Conservation (phyloP, 129 eudicot genomes). For the Centrapalus pauciflorus region DNA sequence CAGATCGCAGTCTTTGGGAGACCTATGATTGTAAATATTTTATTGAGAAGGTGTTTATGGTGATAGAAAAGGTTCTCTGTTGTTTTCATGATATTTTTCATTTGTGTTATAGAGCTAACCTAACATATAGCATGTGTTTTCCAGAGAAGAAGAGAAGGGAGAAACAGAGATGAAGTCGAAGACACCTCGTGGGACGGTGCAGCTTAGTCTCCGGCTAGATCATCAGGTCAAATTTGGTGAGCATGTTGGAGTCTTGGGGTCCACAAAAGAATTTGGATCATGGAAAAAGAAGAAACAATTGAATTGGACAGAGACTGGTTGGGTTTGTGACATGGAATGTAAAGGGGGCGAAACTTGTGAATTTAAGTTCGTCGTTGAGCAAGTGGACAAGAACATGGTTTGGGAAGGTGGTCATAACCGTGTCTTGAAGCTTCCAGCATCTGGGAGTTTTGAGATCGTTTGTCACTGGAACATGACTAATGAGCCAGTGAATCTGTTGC, state of each 20-base stretch:
- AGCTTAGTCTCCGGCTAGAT: slow-evolving; percentile 52
- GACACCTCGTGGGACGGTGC: slow-evolving; percentile 39
- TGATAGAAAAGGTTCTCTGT: neutral
- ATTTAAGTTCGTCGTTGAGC: slow-evolving; percentile 66
- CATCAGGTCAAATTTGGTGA: slow-evolving; percentile 91
- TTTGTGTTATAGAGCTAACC: neutral
- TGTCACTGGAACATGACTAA: slow-evolving; percentile 73
- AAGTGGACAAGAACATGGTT: slow-evolving; percentile 39
- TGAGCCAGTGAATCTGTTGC: slow-evolving; percentile 47
- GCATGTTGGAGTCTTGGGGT: slow-evolving; percentile 71
- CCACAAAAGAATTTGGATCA: slow-evolving; percentile 72
- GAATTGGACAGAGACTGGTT: slow-evolving; percentile 71
- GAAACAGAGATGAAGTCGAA: slow-evolving; percentile 33
- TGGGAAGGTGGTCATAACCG: slow-evolving; percentile 95
- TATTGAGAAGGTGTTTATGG: neutral
- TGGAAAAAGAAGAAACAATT: slow-evolving; percentile 64
- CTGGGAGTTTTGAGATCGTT: slow-evolving; percentile 56
- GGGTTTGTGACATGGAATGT: slow-evolving; percentile 59
- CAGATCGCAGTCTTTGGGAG: neutral
- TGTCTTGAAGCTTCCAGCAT: slow-evolving; percentile 45
- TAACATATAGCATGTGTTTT: neutral
- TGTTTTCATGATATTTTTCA: neutral
- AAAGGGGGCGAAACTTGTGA: slow-evolving; percentile 44
- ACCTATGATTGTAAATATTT: slow-evolving; percentile 1
- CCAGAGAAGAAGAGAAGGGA: slow-evolving; percentile 36